Evolutionary conservation across 305 asterid genomes (phyloP), one percentile per base, ranked within the genome.

Genomic region (Stenogyne calaminthoides): DNA sequence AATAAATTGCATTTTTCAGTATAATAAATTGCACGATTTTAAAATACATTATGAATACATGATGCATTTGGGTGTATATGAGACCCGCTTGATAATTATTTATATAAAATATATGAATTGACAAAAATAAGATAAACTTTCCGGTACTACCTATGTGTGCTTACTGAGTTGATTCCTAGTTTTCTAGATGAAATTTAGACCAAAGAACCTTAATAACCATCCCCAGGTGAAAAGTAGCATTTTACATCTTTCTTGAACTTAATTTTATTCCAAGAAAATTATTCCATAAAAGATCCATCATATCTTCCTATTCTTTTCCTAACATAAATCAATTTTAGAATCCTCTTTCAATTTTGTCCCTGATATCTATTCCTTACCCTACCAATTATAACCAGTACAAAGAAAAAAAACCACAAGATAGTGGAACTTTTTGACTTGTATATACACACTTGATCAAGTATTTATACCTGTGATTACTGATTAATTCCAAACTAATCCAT

Each of bases 211-310:
- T 25, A 16, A 56, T 62, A 8, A 70, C 51, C 2, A 25, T 40
- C 36, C 3, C 12, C 64, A 16, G 4, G 12, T 47, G 16, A 36
- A 60, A 76, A 55, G 34, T 46, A 25, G 69, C 54, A 3, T 14
- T 32, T 44, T 11, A 44, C 42, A 27, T 56, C 44, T 9, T 63
- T 52, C 27, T 66, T 71, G 20, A 42, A 64, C 76, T 69, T 70
- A 65, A 59, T 65, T 64, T 40, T 71, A 55, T 56, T 32, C 69
- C 36, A 8, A 25, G 22, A 59, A 39, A 68, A 25, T n/a, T n/a
- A 49, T 76, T 64, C 72, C 63, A 29, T 4, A 22, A 49, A 66
- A 72, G 67, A 69, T 39, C 60, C 34, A 39, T 77, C 77, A 67
- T 77, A 72, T 72, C 77, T 72, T 77, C 34, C 49, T n/a, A 11